Conservation (phyloP, 2,329 filamentous ascomycete species). For the Aureobasidium lini region DNA sequence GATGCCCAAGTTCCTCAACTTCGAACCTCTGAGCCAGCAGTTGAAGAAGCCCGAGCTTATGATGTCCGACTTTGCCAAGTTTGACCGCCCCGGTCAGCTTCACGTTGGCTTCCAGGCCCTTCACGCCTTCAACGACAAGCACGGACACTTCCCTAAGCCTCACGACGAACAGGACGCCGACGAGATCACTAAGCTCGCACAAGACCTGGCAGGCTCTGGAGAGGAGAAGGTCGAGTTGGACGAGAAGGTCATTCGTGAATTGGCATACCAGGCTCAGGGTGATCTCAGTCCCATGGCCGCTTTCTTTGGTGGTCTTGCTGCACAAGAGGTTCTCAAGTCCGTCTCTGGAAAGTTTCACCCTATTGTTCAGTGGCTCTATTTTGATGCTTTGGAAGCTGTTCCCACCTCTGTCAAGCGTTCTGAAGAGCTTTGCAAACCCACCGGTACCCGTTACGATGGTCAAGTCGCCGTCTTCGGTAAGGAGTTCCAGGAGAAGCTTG, state of each 20-base stretch:
- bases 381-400: conserved; percentile 93
- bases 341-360: conserved; percentile 97
- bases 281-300: conserved; percentile 89
- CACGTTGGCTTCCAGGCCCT: conserved; percentile 90
- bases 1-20: conserved; percentile 91
- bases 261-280: conserved; percentile 89
- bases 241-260: conserved; percentile 84
- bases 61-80: conserved; percentile 95
- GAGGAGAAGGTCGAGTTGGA: conserved; percentile 76
- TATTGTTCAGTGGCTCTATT: conserved; percentile 94
- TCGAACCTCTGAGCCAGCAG: conserved; percentile 70
- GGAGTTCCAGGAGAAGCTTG: conserved; percentile 89
- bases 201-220: conserved; percentile 57
- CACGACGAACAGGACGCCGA: conserved; percentile 79
- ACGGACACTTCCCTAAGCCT: conserved; percentile 70
- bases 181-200: conserved; percentile 67
- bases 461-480: conserved; percentile 94
- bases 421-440: conserved; percentile 80
- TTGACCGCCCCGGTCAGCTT: conserved; percentile 85
- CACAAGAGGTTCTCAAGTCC: conserved; percentile 92
- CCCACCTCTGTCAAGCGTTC: conserved; percentile 67
- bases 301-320: conserved; percentile 87
- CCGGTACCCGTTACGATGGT: conserved; percentile 83
- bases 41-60: conserved; percentile 83
- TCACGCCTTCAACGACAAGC: conserved; percentile 70